Evolutionary conservation across 1,284 basidiomycete species (phyloP).

Genomic region (Filobasidium uniguttulatum): DNA sequence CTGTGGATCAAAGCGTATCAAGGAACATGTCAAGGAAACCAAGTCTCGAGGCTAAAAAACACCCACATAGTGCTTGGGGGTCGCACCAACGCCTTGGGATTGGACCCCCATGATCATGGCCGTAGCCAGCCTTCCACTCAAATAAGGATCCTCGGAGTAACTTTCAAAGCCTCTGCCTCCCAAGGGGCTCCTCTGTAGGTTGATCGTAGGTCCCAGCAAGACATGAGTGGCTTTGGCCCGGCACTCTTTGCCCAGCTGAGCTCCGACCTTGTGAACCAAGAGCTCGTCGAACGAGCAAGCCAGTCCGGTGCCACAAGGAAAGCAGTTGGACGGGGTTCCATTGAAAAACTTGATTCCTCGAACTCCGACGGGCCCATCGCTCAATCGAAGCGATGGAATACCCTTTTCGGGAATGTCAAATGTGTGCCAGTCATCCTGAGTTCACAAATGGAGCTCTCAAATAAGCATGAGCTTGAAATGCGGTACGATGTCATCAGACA

Average conservation of each 20-base stretch:
- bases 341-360: conserved; percentile 38
- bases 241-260: conserved; percentile 51
- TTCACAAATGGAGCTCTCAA: neutral
- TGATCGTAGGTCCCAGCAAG: conserved; percentile 58
- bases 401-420: conserved; percentile 44
- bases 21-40: neutral
- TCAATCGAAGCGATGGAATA: conserved; percentile 42
- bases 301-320: conserved; percentile 21
- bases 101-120: conserved; percentile 63
- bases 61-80: conserved; percentile 31
- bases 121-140: conserved; percentile 55
- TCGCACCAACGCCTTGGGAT: conserved; percentile 50
- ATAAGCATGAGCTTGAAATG: too few relatives aligned
- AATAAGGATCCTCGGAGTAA: conserved; percentile 64
- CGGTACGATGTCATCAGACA: neutral
- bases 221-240: conserved; percentile 54
- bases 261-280: conserved; percentile 50
- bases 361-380: conserved; percentile 43
- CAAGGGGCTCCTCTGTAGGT: conserved; percentile 61
- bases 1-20: neutral
- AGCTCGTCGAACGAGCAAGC: conserved; percentile 29
- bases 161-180: conserved; percentile 51
- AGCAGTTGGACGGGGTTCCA: conserved; percentile 19
- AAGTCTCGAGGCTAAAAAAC: neutral
- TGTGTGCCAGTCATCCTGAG: conserved; percentile 56